Evolutionary conservation across 1,284 basidiomycete genomes (phyloP), one percentile per base, ranked within the genome.

Genomic region (Malassezia arunalokei): DNA sequence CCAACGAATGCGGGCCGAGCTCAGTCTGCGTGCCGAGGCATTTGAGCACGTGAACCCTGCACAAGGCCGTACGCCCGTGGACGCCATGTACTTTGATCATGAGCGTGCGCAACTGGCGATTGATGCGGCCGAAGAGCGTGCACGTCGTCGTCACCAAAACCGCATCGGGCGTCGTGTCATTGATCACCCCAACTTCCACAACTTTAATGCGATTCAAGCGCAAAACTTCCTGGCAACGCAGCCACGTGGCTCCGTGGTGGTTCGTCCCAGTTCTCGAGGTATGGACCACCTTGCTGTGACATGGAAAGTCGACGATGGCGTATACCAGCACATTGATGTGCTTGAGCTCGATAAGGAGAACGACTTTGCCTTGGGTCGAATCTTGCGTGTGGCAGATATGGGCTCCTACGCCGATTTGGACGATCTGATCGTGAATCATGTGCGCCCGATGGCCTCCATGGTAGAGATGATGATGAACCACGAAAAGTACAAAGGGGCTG

Each of bases 151-250:
- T 81, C 85, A 70, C 78, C 81, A 68, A 80, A 82, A 48, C 43
- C 65, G 68, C 50, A 82, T 88, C 41, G 61, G 62, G 49, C 60
- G 58, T 38, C 80, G 94, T 27, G 83, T 92, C 43, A 88, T 98
- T 77, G 91, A 96, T 73, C 94, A 99, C 73, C 94, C 94, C 3
- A 91, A 95, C 76, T 99, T 95, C 81, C 87, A 92, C 73, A 89
- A 94, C 72, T 85, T 95, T 79, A 92, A 89, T 68, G 83, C 87
- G 32, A 77, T 79, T 17, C 86, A 95, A 64, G 91, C 94, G 2
- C 92, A 98, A 75, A 79, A 82, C 49, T 87, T 85, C 73, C 78
- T 99, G 49, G 86, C 89, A 52, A 84, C 84, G 60, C 85, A 89
- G 74, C 88, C 90, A 64, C 82, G 87, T 29, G 94, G 69, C 24